Evolutionary conservation across 768 basidiomycete genomes (phyloP), one percentile per base, ranked within the genome.

Genomic region (Boletus reticulatus): DNA sequence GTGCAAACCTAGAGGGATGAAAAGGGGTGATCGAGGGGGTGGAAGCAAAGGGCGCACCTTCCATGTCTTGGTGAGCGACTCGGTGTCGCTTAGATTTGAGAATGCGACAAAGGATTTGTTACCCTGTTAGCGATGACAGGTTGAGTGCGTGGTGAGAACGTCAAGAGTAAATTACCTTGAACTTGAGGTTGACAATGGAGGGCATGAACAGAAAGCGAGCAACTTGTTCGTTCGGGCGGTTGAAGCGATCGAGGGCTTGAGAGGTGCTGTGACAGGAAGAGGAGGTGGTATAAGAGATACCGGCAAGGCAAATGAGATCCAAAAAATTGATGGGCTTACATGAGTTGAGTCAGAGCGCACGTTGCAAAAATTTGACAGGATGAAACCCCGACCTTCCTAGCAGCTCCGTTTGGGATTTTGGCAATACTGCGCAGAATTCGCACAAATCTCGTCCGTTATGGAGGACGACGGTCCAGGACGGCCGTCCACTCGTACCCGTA

Each of bases 21-120:
- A 51, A 24, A 32, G 44, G 53, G 56, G 3, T 24, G 57, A 50
- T 45, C 43, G 39, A 22, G 55, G 14, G 6, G 44, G 38, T 37
- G 48, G 32, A 44, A 61, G 48, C 20, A 50, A 51, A 3, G 39
- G 43, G 69, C 73, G 52, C 5, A 89, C 92, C 82, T 93, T 92
- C 92, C 92, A 94, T 63, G 92, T 94, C 79, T 85, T 89, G 49
- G 92, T 90, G 70, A 94, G 77, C 55, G 89, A 81, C 70, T 94
- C 92, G 50, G 83, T 78, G 76, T 94, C 92, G 76, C 82, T 76
- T 74, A 94, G 82, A 76, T 92, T 91, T 72, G 88, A 89, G 76
- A 94, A 94, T 58, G 92, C 90, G 73, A 93, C 89, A 72, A 94
- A 94, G 71, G 92, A 93, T 79, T 93, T 94, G 84, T 94, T 94